Percentiles rank a stretch among this genome's conserved stretches.
Evolutionary conservation across 768 basidiomycete species (phyloP).

Genomic region (Nevesoporus exiguus): DNA sequence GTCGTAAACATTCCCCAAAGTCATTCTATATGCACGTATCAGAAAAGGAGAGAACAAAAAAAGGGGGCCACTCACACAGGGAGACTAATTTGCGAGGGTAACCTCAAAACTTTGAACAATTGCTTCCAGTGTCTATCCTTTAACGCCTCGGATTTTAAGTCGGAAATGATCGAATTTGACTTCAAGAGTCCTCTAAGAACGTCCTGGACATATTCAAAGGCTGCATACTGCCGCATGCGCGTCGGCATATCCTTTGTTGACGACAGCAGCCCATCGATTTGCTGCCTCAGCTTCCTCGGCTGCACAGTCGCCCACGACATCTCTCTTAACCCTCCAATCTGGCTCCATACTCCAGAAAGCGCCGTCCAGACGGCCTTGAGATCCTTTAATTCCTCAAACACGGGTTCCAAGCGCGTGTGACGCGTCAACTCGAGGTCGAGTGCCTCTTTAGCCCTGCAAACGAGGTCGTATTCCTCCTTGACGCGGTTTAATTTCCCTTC

Average conservation of each 20-base stretch:
- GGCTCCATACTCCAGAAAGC: conserved; percentile 94
- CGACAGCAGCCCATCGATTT: conserved; percentile 83
- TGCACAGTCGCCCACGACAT: conserved; percentile 89
- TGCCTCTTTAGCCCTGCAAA: conserved; percentile 95
- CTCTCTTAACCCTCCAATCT: conserved; percentile 86
- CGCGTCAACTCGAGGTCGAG: conserved; percentile 88
- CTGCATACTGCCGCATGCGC: conserved; percentile 97
- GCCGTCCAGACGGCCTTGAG: conserved; percentile 99
- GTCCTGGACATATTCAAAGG: conserved; percentile 98
- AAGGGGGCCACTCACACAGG: conserved; percentile 51
- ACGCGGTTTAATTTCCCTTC: conserved; percentile 87
- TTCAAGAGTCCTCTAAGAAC: conserved; percentile 81
- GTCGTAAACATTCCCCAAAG: conserved; percentile 94
- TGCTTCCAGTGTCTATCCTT: conserved; percentile 99
- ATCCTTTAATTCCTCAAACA: conserved; percentile 93
- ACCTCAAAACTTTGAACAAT: conserved; percentile 81
- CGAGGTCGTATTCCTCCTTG: conserved; percentile 92
- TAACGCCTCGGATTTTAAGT: conserved; percentile 94
- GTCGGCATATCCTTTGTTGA: conserved; percentile 99
- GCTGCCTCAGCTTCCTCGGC: conserved; percentile 90
- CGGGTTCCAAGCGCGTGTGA: conserved; percentile 87
- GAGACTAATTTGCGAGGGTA: conserved; percentile 73
- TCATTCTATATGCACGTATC: conserved; percentile 60
- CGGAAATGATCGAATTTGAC: conserved; percentile 84
- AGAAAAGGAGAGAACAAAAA: conserved; percentile 1